Percentiles rank a stretch among this genome's conserved stretches.
phyloP scores from a whole-genome alignment of 2,329 filamentous ascomycete genomes.

The Huntiella moniliformis region DNA sequence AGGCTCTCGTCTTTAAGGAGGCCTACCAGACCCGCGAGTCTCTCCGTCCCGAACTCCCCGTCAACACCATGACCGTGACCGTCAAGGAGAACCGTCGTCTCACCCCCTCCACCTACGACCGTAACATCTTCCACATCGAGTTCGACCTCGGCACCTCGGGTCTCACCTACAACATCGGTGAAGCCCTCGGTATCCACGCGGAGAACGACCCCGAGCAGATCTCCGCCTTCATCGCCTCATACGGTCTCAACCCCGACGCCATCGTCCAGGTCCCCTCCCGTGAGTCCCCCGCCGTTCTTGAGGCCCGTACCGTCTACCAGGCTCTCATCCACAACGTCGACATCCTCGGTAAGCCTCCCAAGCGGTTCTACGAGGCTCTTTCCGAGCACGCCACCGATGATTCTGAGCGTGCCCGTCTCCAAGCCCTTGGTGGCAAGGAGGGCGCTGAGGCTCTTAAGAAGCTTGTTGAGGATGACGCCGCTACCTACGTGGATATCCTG shows the following conservation, averaged over 20 bases:
- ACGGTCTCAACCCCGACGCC: slow-evolving; percentile 64
- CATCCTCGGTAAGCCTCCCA: slow-evolving; percentile 89
- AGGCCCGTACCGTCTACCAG: slow-evolving; percentile 86
- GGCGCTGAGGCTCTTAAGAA: slow-evolving; percentile 84
- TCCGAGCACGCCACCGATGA: slow-evolving; percentile 72
- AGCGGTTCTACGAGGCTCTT: slow-evolving; percentile 91
- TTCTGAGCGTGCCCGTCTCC: slow-evolving; percentile 62
- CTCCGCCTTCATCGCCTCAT: slow-evolving; percentile 71
- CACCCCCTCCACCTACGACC: slow-evolving; percentile 74
- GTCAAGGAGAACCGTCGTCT: slow-evolving; percentile 93
- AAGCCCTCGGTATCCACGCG: slow-evolving; percentile 88
- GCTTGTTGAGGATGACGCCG: slow-evolving; percentile 72
- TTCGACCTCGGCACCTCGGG: slow-evolving; percentile 87
- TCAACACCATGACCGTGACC: slow-evolving; percentile 71
- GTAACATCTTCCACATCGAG: slow-evolving; percentile 99
- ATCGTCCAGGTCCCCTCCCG: slow-evolving; percentile 82
- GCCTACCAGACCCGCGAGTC: slow-evolving; percentile 57
- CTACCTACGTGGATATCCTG: slow-evolving; percentile 80
- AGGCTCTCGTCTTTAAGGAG: slow-evolving; percentile 85
- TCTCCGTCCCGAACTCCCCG: slow-evolving; percentile 68
- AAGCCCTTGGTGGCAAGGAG: slow-evolving; percentile 55
- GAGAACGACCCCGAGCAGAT: slow-evolving; percentile 75
- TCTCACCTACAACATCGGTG: slow-evolving; percentile 89
- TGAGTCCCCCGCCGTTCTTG: slow-evolving; percentile 53
- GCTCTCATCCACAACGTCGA: slow-evolving; percentile 82